A percentile compares a stretch with the other conserved stretches of the same genome.
phyloP scores from a whole-genome alignment of 1,284 basidiomycete species.

The Pascua guehoae region DNA sequence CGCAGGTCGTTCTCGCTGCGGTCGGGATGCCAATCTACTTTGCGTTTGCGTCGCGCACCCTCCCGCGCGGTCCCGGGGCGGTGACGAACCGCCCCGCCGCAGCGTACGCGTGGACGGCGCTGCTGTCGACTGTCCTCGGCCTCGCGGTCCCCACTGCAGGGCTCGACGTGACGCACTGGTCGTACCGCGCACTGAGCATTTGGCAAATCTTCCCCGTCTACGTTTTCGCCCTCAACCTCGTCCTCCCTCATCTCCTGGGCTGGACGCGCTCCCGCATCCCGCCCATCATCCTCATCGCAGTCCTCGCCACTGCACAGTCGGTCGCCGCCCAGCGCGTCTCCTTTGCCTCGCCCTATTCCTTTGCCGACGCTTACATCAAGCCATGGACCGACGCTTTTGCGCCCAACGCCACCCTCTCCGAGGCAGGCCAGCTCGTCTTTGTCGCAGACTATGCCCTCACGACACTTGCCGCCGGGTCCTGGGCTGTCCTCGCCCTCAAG shows the following conservation, averaged over 20 bases:
- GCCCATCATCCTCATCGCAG: slow-evolving; percentile 13
- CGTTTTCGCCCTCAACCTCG: slow-evolving; percentile 15
- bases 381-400: background rate
- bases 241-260: slow-evolving; percentile 10
- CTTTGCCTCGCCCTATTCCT: background rate
- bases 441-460: slow-evolving; percentile 7
- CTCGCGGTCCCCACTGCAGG: slow-evolving; percentile 1
- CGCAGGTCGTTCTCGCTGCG: slow-evolving; percentile 14
- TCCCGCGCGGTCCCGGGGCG: too few species aligned
- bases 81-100: slow-evolving; percentile 13
- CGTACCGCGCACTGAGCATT: slow-evolving; percentile 5
- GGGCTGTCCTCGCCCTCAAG: slow-evolving; percentile 7
- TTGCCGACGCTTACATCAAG: background rate
- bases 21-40: slow-evolving; percentile 11
- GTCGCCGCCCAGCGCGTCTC: slow-evolving; percentile 3
- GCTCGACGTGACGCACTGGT: background rate
- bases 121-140: slow-evolving; percentile 10
- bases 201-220: slow-evolving; percentile 15
- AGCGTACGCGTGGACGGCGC: slow-evolving; percentile 10
- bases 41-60: background rate
- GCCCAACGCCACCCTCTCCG: background rate
- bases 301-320: slow-evolving; percentile 2
- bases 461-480: slow-evolving; percentile 1
- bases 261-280: slow-evolving; percentile 1
- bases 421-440: slow-evolving; percentile 5